Evolutionary conservation across 768 basidiomycete species (phyloP), one percentile per base, ranked within the genome.

Genomic region (Agaricus sinodeliciosus): DNA sequence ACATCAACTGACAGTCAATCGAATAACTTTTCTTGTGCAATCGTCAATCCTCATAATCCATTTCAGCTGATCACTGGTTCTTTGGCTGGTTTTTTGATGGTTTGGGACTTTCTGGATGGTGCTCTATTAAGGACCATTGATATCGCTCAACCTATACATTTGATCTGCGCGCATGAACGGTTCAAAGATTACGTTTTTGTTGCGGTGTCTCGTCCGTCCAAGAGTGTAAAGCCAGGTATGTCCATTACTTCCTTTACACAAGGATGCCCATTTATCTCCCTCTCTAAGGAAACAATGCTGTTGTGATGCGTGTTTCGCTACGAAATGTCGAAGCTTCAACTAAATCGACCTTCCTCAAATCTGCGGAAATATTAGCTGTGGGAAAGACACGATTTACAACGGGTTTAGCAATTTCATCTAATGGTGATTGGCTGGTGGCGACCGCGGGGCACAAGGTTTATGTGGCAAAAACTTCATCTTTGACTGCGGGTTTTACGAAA

Each of bases 51-150:
- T 12, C 77, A 84, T 57, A 98, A 96, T 68, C 75, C 82, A 22
- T 89, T 92, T 58, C 96, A 98, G 66, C 69, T 99, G 57, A 81
- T 97, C 58, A 92, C 92, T 9, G 85, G 82, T 44, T 90, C 90
- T 7, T 61, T 84, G 55, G 87, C 93, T 59, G 95, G 94, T n/a
- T 77, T 76, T 34, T 68, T 98, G 57, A 81, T 89, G 64, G 70
- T 96, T 22, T 99, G 96, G 96, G 93, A 98, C 69, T 94, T 88
- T 66, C 70, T 94, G 35, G 94, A 96, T 54, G 93, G 85, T 4
- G 72, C 76, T 7, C 69, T 96, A 9, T 71, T 97, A 55, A 81
- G 84, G 55, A 89, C 85, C 2, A 78, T 96, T 57, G 75, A 81
- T 52, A 62, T 92, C 41, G 75, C 75, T 26, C 79, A 86, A 55